A percentile compares a stretch with the other conserved stretches of the same genome.
Conservation (phyloP, 441 rosid genomes). For the Gossypium lobatum region DNA sequence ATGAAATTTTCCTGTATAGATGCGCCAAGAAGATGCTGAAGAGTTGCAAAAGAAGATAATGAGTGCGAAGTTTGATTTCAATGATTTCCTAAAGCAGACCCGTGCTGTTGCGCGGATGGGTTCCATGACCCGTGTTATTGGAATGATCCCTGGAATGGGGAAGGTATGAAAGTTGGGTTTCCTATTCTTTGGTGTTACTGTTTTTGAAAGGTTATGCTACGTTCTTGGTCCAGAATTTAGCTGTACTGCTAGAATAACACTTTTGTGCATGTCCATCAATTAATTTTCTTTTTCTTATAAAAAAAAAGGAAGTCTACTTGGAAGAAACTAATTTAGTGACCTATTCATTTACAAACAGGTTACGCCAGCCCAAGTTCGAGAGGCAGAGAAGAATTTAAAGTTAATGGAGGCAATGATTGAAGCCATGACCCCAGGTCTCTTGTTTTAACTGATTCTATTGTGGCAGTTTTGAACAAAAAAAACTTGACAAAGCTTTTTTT, state of each 20-base stretch:
- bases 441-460: conserved; percentile 8
- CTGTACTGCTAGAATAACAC: background rate
- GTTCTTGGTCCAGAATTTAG: background rate
- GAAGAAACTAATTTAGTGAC: conserved; percentile 14
- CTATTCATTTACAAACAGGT: conserved; percentile 35
- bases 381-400: conserved; percentile 83
- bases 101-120: conserved; percentile 98
- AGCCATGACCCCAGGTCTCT: conserved; percentile 90
- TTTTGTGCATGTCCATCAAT: background rate
- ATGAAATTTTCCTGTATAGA: conserved; percentile 36
- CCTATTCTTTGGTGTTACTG: background rate
- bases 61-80: conserved; percentile 95
- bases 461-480: conserved; percentile 7
- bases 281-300: background rate
- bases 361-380: conserved; percentile 90
- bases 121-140: conserved; percentile 83
- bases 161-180: conserved; percentile 45
- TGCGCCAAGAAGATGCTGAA: conserved; percentile 97
- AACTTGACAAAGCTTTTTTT: background rate
- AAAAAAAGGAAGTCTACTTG: background rate
- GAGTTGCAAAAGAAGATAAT: conserved; percentile 96
- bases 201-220: background rate
- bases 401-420: conserved; percentile 87
- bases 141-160: conserved; percentile 98
- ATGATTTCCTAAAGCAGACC: conserved; percentile 94